Evolutionary conservation across 2,329 filamentous ascomycete species (phyloP), one percentile per base, ranked within the genome.

Genomic region (Pestalotiopsis sp.): DNA sequence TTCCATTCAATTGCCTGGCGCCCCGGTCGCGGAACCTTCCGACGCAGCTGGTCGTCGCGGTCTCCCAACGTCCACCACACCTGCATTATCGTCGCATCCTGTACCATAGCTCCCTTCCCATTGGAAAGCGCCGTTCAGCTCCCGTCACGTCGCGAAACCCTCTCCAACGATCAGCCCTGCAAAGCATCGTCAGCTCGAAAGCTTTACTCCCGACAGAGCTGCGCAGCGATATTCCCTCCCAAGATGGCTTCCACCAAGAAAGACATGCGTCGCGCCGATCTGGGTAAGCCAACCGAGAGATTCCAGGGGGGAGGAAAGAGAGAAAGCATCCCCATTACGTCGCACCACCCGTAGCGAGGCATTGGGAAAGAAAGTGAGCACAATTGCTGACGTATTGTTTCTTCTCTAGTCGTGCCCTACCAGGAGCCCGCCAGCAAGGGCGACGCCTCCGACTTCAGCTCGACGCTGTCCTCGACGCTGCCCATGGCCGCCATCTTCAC

Each of bases 401-500:
- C 41, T 20, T 7, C 20, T 65, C 38, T 79, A 98, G 95, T 95
- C 78, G 93, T 98, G 75, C 95, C 95, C 70, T 98, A 96, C 81
- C 90, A 93, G 81, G 92, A 92, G 75, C 93, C 94, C 58, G 84
- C 89, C 75, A 90, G 91, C 76, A 87, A 89, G 75, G 73, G 86
- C 76, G 87, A 89, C 23, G 76, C 84, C 71, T 83, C 87, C 72
- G 94, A 97, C 77, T 88, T 97, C 80, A 85, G 89, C 66, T 91
- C 92, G 81, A 93, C 86, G 36, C 77, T 91, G 67, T 84, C 87
- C 36, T 95, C 91, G 77, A 97, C 95, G 45, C 85, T 98, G 78
- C 95, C 95, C 69, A 98, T 98, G 95, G 94, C 93, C 69, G 95
- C 95, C 72, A 97, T 97, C 87, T 96, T 97, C 79, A 96, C 92